A percentile compares a stretch with the other conserved stretches of the same genome.
phyloP scores from a whole-genome alignment of 805 yeast species.

The Hanseniaspora mollemarum region DNA sequence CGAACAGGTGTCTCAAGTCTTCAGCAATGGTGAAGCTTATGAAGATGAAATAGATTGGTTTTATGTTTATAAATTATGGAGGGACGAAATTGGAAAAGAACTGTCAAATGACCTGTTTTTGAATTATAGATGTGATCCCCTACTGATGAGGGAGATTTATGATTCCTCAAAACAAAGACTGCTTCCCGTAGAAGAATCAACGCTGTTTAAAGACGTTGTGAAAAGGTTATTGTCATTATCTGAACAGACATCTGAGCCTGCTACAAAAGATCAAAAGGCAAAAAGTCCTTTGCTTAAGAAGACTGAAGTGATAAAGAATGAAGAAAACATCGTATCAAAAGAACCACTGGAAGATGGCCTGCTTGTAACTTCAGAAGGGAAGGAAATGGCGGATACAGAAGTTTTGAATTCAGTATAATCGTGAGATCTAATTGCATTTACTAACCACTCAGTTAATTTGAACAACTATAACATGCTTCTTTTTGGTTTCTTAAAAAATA shows the following conservation, averaged over 20 bases:
- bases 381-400: no score
- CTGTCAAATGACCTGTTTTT: neutral
- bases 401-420: no score
- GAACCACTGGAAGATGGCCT: no score
- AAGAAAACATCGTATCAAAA: no score
- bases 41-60: constrained; percentile 16
- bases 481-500: neutral
- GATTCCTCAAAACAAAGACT: neutral
- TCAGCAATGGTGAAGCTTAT: neutral
- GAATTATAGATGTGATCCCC: constrained; percentile 2
- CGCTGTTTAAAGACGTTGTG: neutral
- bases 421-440: no score
- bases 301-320: no score
- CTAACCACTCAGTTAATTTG: no score
- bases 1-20: neutral
- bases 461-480: no score
- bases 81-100: neutral
- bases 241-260: neutral
- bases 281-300: no score
- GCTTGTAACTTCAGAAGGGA: no score
- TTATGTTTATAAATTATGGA: constrained; percentile 4
- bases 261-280: neutral
- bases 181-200: neutral
- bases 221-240: neutral
- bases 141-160: constrained; percentile 3